These are phyloP conservation scores for Triticum timopheevii DNA, from an alignment of 176 grass and related monocot species.

Conservation along the genomic window DNA sequence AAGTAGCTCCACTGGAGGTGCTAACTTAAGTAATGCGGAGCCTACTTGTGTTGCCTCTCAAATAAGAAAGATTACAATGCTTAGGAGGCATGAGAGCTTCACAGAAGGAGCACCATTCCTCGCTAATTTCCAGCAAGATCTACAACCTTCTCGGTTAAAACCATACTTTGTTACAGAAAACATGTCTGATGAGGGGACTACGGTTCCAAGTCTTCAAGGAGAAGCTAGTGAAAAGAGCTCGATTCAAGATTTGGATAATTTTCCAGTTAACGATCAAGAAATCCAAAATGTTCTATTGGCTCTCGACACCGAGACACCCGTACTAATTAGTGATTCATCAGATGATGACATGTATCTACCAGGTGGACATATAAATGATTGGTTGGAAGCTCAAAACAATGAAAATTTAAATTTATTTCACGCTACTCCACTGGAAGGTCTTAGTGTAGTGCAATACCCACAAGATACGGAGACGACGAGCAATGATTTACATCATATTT, in stretches of 20 bases:
- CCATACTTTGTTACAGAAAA: slow-evolving; percentile 56
- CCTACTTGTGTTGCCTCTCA: slow-evolving; percentile 11
- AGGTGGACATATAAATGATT: slow-evolving; percentile 33
- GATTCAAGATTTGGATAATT: slow-evolving; percentile 42
- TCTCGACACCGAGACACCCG: slow-evolving; percentile 24
- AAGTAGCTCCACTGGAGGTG: slow-evolving; percentile 21
- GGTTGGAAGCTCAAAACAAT: slow-evolving; percentile 25
- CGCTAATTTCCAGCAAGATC: slow-evolving; percentile 39
- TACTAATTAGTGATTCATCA: slow-evolving; percentile 47
- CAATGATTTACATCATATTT: slow-evolving; percentile 27
- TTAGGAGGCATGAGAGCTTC: slow-evolving; percentile 72
- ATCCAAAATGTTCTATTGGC: not conserved
- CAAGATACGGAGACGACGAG: slow-evolving; percentile 41
- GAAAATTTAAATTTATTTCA: slow-evolving; percentile 13
- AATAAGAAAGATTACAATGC: slow-evolving; percentile 33
- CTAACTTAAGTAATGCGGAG: slow-evolving; percentile 22
- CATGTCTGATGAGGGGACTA: slow-evolving; percentile 25
- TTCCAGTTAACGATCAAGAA: slow-evolving; percentile 46
- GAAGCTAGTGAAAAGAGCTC: slow-evolving; percentile 45
- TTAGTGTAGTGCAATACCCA: slow-evolving; percentile 24
- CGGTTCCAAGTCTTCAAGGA: slow-evolving; percentile 21
- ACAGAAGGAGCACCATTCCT: slow-evolving; percentile 49
- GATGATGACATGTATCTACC: slow-evolving; percentile 45
- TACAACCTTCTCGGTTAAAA: slow-evolving; percentile 34
- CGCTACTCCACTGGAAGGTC: not conserved